Percentiles rank a stretch among this genome's conserved stretches.
phyloP scores from a whole-genome alignment of 371 early-diverging fungal genomes.

The Mucor indicus region DNA sequence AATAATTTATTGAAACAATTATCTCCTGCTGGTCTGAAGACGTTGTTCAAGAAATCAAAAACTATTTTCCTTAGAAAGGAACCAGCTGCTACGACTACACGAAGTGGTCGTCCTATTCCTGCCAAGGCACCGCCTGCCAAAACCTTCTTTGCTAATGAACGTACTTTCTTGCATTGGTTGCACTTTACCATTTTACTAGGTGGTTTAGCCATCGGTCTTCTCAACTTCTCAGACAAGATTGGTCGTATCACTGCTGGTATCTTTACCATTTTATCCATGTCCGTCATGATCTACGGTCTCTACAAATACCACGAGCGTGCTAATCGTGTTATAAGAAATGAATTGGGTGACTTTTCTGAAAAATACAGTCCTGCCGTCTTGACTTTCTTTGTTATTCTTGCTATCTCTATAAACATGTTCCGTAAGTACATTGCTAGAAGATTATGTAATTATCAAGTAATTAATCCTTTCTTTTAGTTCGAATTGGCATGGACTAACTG shows the following conservation, averaged over 20 bases:
- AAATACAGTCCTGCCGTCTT: slow-evolving; percentile 74
- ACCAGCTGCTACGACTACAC: slow-evolving; percentile 1
- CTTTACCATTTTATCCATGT: slow-evolving; percentile 68
- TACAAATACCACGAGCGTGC: slow-evolving; percentile 87
- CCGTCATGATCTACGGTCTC: slow-evolving; percentile 81
- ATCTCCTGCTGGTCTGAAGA: slow-evolving; percentile 18
- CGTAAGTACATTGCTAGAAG: too few species aligned
- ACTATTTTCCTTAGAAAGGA: slow-evolving; percentile 13
- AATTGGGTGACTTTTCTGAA: slow-evolving; percentile 62
- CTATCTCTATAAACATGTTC: slow-evolving; percentile 79
- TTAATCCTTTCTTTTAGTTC: too few species aligned
- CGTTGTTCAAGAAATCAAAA: slow-evolving; percentile 13
- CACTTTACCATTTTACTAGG: slow-evolving; percentile 67
- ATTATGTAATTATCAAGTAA: too few species aligned
- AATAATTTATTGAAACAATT: background rate
- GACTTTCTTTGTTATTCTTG: slow-evolving; percentile 72
- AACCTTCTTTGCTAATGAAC: slow-evolving; percentile 97
- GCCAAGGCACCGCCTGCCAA: slow-evolving; percentile 63
- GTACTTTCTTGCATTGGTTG: slow-evolving; percentile 90
- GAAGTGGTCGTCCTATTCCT: slow-evolving; percentile 10
- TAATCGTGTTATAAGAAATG: slow-evolving; percentile 53
- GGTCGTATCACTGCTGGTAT: slow-evolving; percentile 66
- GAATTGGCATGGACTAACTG: too few species aligned
- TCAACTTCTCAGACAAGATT: slow-evolving; percentile 73
- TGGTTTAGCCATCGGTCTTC: slow-evolving; percentile 65